Evolutionary conservation across 179 eudicot genomes (phyloP).

Genomic region (Pouteria campechiana): DNA sequence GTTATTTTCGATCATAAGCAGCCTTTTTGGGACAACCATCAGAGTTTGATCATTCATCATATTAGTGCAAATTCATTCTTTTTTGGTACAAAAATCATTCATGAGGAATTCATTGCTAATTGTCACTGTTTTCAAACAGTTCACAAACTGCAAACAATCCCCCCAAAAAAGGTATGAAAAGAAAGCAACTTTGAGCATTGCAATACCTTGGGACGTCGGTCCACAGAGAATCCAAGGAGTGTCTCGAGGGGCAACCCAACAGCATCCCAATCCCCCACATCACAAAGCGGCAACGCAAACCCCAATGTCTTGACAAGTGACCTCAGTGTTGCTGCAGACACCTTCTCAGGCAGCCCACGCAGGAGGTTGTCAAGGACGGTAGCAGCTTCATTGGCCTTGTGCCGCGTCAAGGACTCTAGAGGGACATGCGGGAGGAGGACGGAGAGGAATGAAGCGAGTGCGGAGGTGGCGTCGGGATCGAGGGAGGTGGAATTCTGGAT

Average conservation of each 20-base stretch:
- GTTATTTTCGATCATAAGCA: too few species aligned
- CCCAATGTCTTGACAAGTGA: slow-evolving; percentile 84
- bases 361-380: slow-evolving; percentile 31
- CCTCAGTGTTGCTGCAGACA: slow-evolving; percentile 42
- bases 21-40: neutral
- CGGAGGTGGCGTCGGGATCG: slow-evolving; percentile 46
- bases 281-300: slow-evolving; percentile 63
- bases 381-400: slow-evolving; percentile 48
- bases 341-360: slow-evolving; percentile 10
- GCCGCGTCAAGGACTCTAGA: slow-evolving; percentile 17
- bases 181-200: too few species aligned
- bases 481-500: slow-evolving; percentile 19
- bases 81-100: too few species aligned
- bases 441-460: slow-evolving; percentile 55
- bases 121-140: too few species aligned
- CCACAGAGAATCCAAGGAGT: slow-evolving; percentile 44
- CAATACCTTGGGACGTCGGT: slow-evolving; percentile 85
- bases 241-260: slow-evolving; percentile 37
- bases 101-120: too few species aligned
- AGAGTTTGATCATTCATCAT: too few species aligned
- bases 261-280: slow-evolving; percentile 41
- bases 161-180: too few species aligned
- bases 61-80: too few species aligned
- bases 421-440: slow-evolving; percentile 57
- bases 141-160: too few species aligned